These are phyloP conservation scores for Astragalus membranaceus DNA, from an alignment of 306 rosid species.

Conservation along the genomic window DNA sequence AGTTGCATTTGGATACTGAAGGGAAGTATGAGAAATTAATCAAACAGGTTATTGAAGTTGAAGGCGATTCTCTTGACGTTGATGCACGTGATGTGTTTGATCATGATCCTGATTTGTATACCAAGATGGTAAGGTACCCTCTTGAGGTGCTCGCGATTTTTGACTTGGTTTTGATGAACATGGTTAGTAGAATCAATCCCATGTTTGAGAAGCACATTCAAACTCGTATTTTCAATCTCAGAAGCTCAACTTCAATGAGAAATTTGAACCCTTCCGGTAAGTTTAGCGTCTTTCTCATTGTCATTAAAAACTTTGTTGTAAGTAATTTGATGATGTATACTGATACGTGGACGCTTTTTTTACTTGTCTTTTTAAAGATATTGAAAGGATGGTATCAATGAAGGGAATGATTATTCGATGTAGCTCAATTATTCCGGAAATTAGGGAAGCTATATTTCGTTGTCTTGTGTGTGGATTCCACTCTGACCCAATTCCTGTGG, in stretches of 20 bases:
- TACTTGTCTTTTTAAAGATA: slow-evolving; percentile 32
- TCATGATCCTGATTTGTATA: slow-evolving; percentile 83
- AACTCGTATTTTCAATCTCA: slow-evolving; percentile 82
- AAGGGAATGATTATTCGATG: slow-evolving; percentile 91
- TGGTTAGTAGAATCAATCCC: slow-evolving; percentile 74
- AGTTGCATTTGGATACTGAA: slow-evolving; percentile 35
- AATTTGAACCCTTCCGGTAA: slow-evolving; percentile 92
- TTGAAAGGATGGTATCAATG: slow-evolving; percentile 92
- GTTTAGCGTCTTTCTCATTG: neutral
- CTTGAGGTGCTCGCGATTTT: slow-evolving; percentile 95
- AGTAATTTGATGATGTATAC: neutral
- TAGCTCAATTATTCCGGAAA: slow-evolving; percentile 88
- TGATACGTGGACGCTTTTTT: neutral
- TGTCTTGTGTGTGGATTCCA: slow-evolving; percentile 89
- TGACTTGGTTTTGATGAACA: slow-evolving; percentile 89
- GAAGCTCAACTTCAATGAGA: slow-evolving; percentile 71
- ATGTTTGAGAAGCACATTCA: slow-evolving; percentile 87
- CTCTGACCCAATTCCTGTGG: slow-evolving; percentile 70
- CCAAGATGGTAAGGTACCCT: slow-evolving; percentile 89
- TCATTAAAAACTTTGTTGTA: neutral
- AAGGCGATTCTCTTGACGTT: slow-evolving; percentile 76
- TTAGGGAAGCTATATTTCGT: slow-evolving; percentile 91
- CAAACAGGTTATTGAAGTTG: slow-evolving; percentile 58
- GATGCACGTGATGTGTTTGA: slow-evolving; percentile 78
- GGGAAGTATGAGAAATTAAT: slow-evolving; percentile 79